phyloP scores from a whole-genome alignment of 768 basidiomycete genomes.

The Hydnomerulius pinastri region DNA sequence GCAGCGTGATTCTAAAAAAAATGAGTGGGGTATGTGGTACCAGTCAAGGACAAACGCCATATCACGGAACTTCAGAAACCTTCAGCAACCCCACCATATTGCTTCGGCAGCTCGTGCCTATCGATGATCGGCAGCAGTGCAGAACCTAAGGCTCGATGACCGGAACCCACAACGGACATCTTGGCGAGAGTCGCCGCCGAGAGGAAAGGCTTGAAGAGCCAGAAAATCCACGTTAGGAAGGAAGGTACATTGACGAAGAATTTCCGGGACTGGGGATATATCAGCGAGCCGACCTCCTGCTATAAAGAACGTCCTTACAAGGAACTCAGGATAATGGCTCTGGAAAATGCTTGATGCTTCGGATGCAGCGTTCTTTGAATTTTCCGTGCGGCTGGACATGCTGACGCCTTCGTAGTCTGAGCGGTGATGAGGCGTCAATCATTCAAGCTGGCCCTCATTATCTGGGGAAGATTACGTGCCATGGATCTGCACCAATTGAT shows the following conservation, averaged over 20 bases:
- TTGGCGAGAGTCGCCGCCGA: slow-evolving; percentile 76
- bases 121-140: slow-evolving; percentile 62
- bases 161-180: slow-evolving; percentile 75
- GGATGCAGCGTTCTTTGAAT: slow-evolving; percentile 75
- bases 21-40: not conserved
- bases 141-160: slow-evolving; percentile 56
- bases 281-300: not conserved
- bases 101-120: slow-evolving; percentile 57
- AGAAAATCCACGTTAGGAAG: slow-evolving; percentile 79
- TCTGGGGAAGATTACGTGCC: slow-evolving; percentile 37
- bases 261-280: slow-evolving; percentile 56
- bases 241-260: slow-evolving; percentile 84
- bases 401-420: slow-evolving; percentile 77
- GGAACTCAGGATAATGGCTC: slow-evolving; percentile 76
- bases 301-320: slow-evolving; percentile 43
- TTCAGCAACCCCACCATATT: slow-evolving; percentile 69
- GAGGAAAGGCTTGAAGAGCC: slow-evolving; percentile 76
- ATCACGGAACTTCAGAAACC: slow-evolving; percentile 42
- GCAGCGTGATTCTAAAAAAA: too few species aligned
- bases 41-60: too few species aligned
- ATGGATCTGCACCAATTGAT: slow-evolving; percentile 75
- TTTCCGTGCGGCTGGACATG: slow-evolving; percentile 64
- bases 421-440: not conserved
- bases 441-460: not conserved
- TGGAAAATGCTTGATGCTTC: slow-evolving; percentile 76